phyloP scores from a whole-genome alignment of 2,329 filamentous ascomycete genomes.

The Drechslerella dactyloides region DNA sequence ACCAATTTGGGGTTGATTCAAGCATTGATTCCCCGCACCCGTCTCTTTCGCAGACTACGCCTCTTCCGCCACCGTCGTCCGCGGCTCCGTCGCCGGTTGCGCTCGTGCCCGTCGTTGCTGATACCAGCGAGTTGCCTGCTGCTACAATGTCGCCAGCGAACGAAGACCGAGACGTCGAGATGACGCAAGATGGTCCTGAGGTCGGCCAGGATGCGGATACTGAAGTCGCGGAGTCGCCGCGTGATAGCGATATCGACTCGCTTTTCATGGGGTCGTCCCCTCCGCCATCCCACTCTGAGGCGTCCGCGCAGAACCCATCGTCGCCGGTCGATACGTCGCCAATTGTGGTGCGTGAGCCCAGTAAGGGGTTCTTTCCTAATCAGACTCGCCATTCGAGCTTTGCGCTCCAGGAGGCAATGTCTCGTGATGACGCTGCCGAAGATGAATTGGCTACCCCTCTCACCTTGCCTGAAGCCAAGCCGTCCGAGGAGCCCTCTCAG shows the following conservation, averaged over 20 bases:
- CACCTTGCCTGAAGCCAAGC: constrained; percentile 13
- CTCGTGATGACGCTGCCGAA: constrained; percentile 22
- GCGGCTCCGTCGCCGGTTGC: constrained; percentile 41
- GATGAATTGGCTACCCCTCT: constrained; percentile 22
- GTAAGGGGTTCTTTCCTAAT: constrained; percentile 37
- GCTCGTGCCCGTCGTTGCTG: constrained; percentile 13
- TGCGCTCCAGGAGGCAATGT: constrained; percentile 24
- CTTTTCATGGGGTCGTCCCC: constrained; percentile 50
- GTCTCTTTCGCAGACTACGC: constrained; percentile 37
- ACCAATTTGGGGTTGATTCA: constrained; percentile 17
- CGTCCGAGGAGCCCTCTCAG: constrained; percentile 13
- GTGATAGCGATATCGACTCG: constrained; percentile 48
- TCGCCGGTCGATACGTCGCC: constrained; percentile 33
- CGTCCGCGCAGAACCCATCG: constrained; percentile 23
- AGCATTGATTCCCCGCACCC: constrained; percentile 33
- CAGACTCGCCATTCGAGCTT: constrained; percentile 28
- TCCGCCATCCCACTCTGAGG: constrained; percentile 33
- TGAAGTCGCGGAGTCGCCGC: constrained; percentile 42
- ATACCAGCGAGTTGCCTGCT: constrained; percentile 29
- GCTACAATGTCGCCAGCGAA: constrained; percentile 27
- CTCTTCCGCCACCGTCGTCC: constrained; percentile 34
- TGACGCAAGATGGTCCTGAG: constrained; percentile 20
- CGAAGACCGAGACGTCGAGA: constrained; percentile 41
- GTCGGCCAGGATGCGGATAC: constrained; percentile 38
- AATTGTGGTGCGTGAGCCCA: constrained; percentile 22